phyloP scores from a whole-genome alignment of 2,329 filamentous ascomycete species.

The Lasiodiplodia hormozganensis region DNA sequence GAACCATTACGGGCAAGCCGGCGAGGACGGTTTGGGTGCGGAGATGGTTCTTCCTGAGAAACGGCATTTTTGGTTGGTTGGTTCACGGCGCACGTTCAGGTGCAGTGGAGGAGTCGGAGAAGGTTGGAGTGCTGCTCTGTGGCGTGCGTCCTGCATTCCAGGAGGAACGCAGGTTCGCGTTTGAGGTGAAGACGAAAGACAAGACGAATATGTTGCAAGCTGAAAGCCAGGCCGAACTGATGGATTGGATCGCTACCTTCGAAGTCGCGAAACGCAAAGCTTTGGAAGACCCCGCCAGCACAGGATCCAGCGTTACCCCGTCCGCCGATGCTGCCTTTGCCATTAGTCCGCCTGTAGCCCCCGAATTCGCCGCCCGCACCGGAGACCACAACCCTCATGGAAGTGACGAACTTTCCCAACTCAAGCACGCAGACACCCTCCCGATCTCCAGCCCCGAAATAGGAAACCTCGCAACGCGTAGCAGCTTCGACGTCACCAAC shows the following conservation, averaged over 20 bases:
- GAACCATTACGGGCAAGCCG: constrained; percentile 84
- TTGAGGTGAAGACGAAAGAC: constrained; percentile 98
- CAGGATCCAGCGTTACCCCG: constrained; percentile 52
- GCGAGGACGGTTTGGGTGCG: constrained; percentile 88
- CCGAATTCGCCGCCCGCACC: constrained; percentile 86
- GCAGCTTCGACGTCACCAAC: constrained; percentile 73
- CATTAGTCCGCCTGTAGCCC: constrained; percentile 84
- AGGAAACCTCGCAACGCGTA: constrained; percentile 59
- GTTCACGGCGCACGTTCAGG: constrained; percentile 79
- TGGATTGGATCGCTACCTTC: constrained; percentile 92
- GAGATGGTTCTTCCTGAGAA: constrained; percentile 94
- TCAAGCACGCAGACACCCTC: constrained; percentile 71
- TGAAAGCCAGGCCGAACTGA: constrained; percentile 90
- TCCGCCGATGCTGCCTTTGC: constrained; percentile 79
- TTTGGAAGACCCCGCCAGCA: constrained; percentile 73
- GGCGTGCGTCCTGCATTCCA: constrained; percentile 88
- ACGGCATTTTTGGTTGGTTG: constrained; percentile 95
- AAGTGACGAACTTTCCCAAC: constrained; percentile 59
- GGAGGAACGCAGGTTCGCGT: constrained; percentile 95
- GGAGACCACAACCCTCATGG: constrained; percentile 67
- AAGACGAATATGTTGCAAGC: constrained; percentile 88
- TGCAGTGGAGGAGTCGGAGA: constrained; percentile 93
- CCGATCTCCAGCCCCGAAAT: constrained; percentile 61
- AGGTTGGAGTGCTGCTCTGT: constrained; percentile 93
- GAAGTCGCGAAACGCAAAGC: constrained; percentile 93